Conservation (phyloP, 495 filamentous ascomycete genomes). For the Aspergillus wentii region DNA sequence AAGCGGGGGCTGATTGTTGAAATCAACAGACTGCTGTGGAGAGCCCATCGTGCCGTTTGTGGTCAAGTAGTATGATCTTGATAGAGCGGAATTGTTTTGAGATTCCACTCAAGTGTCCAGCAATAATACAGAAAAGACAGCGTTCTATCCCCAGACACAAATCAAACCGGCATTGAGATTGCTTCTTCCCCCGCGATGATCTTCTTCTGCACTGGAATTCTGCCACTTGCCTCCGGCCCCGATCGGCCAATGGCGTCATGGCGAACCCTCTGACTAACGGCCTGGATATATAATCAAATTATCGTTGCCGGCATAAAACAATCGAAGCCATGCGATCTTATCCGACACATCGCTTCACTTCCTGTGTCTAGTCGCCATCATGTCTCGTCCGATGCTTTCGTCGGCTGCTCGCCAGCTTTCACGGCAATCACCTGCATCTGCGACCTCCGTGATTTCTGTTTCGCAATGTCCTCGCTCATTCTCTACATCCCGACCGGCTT, state of each 20-base stretch:
- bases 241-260: slow-evolving; percentile 29
- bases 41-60: too few species aligned
- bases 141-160: too few species aligned
- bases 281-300: slow-evolving; percentile 16
- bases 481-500: slow-evolving; percentile 22
- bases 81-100: too few species aligned
- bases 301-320: too few species aligned
- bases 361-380: slow-evolving; percentile 11
- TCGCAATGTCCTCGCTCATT: slow-evolving; percentile 11
- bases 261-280: slow-evolving; percentile 28
- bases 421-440: slow-evolving; percentile 9
- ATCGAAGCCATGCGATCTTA: too few species aligned
- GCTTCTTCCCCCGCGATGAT: slow-evolving; percentile 18
- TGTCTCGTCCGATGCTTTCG: slow-evolving; percentile 26
- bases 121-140: too few species aligned
- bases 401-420: slow-evolving; percentile 20
- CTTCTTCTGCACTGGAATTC: slow-evolving; percentile 15
- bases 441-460: too few species aligned
- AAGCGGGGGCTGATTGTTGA: slow-evolving; percentile 27
- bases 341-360: too few species aligned
- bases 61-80: too few species aligned
- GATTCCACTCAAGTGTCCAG: too few species aligned
- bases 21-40: slow-evolving; percentile 22
- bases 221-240: slow-evolving; percentile 20
- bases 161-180: too few species aligned